Evolutionary conservation across 139 green algal species (phyloP), one percentile per base, ranked within the genome.

Genomic region (Axilococcus clingmanii): DNA sequence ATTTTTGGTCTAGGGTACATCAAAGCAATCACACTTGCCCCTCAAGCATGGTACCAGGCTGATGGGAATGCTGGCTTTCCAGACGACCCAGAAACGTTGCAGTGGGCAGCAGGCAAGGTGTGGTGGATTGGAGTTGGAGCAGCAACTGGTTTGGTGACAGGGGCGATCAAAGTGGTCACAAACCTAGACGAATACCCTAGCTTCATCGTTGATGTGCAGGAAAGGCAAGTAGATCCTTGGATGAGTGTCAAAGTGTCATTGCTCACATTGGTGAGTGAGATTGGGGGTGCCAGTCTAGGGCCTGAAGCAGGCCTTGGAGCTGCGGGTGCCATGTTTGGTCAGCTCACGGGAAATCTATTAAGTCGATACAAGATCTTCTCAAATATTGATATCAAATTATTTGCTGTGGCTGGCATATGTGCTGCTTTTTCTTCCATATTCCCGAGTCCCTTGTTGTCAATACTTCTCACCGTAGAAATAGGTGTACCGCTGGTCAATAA

Each of bases 121-220:
- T 48, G 40, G 40, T 48, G 40, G 40, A 48, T 48, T 22, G 40
- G n/a, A 9, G 5, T 48, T 5, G 40, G 40, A 48, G 40, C 40
- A 3, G 40, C 7, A 27, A 48, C 40, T 32, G 40, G 40, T 48
- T 48, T 48, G 25, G 0, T 32, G 7, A 48, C 25, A 30, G 40
- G 19, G 12, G 40, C 27, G 19, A 20, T 20, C 0, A 48, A 48
- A 22, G 17, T 48, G 19, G 1, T 48, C 14, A 27, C 27, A 20
- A 48, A 48, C 25, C 27, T 48, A 48, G 40, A 22, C 25, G 27
- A 48, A 15, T 20, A 48, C 16, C 12, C 29, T 4, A 22, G 40
- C 7, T 48, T 48, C 29, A 48, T 48, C 12, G 40, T 19, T 16
- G 40, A 19, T 12, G 29, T 48, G 16, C 40, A 48, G 19, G 29